These are phyloP conservation scores for Chrysoporthe puriensis DNA, from an alignment of 2,329 filamentous ascomycete genomes.

Conservation along the genomic window DNA sequence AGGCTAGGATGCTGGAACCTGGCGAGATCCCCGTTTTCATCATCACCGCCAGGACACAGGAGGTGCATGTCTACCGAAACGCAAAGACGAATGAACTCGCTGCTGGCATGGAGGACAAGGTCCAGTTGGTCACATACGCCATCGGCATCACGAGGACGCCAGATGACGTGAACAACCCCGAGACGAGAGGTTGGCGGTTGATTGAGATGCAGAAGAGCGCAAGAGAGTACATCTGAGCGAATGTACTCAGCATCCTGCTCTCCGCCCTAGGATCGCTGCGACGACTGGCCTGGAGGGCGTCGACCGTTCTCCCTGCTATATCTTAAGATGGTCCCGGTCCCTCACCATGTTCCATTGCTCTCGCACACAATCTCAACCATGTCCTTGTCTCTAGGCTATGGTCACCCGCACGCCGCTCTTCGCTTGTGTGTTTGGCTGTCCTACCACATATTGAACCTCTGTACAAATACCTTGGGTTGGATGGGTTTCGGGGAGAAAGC, in stretches of 20 bases:
- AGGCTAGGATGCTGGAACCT: conserved; percentile 79
- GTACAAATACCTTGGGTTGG: conserved; percentile 21
- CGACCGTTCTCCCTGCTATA: background rate
- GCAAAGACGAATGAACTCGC: conserved; percentile 87
- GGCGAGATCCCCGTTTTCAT: conserved; percentile 95
- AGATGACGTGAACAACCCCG: conserved; percentile 95
- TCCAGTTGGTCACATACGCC: conserved; percentile 96
- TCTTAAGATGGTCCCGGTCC: background rate
- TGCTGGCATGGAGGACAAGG: conserved; percentile 97
- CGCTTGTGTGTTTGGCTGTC: conserved; percentile 3
- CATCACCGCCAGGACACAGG: conserved; percentile 93
- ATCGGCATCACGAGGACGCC: conserved; percentile 93
- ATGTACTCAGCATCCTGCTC: background rate
- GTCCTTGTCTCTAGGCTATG: background rate
- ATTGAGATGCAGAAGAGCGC: conserved; percentile 99
- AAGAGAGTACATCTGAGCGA: conserved; percentile 73
- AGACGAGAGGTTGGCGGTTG: conserved; percentile 94
- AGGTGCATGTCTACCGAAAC: conserved; percentile 96
- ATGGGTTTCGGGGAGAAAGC: conserved; percentile 3
- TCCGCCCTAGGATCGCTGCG: background rate
- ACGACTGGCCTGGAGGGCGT: background rate
- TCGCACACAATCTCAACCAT: background rate
- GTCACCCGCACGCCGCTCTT: background rate
- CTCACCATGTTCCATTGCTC: background rate
- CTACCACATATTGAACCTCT: conserved; percentile 13